Conservation (phyloP, 2,329 filamentous ascomycete genomes). For the Neopestalotiopsis sp. region DNA sequence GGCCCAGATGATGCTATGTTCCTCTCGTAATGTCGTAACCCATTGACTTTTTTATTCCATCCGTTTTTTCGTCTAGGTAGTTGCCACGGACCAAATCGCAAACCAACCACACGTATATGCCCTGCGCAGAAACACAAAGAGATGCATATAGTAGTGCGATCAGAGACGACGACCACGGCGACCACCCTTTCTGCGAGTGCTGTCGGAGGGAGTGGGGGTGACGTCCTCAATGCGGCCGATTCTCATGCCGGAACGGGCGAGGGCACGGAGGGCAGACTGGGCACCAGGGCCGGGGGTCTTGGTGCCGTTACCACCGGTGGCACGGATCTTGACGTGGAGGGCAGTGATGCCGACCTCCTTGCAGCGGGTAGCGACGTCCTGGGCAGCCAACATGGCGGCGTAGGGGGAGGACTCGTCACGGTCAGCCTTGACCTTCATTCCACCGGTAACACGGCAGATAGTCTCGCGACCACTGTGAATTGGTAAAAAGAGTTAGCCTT, state of each 20-base stretch:
- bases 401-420: constrained; percentile 99
- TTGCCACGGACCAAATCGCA: constrained; percentile 29
- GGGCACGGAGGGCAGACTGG: constrained; percentile 97
- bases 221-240: constrained; percentile 99
- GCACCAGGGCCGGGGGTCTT: constrained; percentile 99
- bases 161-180: constrained; percentile 99
- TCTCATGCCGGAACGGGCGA: constrained; percentile 99
- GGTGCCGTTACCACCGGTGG: constrained; percentile 99
- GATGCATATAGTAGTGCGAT: constrained; percentile 48
- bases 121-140: constrained; percentile 15
- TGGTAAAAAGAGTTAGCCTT: too few relatives aligned
- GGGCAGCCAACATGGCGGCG: constrained; percentile 99
- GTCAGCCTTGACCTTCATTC: constrained; percentile 99
- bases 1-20: constrained; percentile 49
- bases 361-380: constrained; percentile 91
- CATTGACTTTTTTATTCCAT: constrained; percentile 5
- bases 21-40: constrained; percentile 19
- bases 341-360: constrained; percentile 80
- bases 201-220: constrained; percentile 98
- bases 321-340: constrained; percentile 99
- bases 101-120: not conserved
- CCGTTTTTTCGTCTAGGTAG: constrained; percentile 34
- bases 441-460: constrained; percentile 99
- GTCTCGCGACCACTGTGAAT: constrained; percentile 82
- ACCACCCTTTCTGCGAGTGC: constrained; percentile 99